Conservation (phyloP, 768 basidiomycete genomes). For the Hydnomerulius pinastri region DNA sequence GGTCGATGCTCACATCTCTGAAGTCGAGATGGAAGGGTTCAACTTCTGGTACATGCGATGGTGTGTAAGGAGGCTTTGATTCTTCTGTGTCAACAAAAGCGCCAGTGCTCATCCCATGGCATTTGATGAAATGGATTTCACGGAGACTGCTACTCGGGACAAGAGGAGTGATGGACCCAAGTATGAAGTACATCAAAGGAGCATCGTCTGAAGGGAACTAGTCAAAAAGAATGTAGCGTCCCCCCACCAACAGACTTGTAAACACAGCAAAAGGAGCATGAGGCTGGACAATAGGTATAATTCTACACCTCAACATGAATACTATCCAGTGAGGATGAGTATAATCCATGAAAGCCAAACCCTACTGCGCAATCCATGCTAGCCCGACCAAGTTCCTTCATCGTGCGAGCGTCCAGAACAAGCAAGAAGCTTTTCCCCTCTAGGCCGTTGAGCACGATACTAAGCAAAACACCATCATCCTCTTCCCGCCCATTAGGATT, state of each 20-base stretch:
- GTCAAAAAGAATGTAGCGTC: no score
- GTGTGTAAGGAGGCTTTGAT: background rate
- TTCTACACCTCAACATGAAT: background rate
- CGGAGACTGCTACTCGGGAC: no score
- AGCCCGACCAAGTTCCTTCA: constrained; percentile 29
- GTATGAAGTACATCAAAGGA: no score
- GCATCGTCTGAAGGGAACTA: no score
- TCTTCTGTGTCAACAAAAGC: no score
- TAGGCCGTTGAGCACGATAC: constrained; percentile 23
- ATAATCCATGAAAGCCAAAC: constrained; percentile 28
- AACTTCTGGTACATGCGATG: background rate
- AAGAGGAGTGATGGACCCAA: no score
- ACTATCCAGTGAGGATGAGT: background rate
- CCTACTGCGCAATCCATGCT: constrained; percentile 25
- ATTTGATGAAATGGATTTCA: no score
- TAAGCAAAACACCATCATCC: constrained; percentile 31
- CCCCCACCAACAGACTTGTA: no score
- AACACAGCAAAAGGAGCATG: no score
- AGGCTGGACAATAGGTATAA: background rate
- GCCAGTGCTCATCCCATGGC: no score
- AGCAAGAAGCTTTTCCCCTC: constrained; percentile 22
- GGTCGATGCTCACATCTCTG: constrained; percentile 23
- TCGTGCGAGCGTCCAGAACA: constrained; percentile 25
- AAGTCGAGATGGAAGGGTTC: background rate
- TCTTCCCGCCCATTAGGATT: constrained; percentile 20